These are phyloP conservation scores for Prunus yedoensis DNA, from an alignment of 331 rosid species.

Conservation along the genomic window DNA sequence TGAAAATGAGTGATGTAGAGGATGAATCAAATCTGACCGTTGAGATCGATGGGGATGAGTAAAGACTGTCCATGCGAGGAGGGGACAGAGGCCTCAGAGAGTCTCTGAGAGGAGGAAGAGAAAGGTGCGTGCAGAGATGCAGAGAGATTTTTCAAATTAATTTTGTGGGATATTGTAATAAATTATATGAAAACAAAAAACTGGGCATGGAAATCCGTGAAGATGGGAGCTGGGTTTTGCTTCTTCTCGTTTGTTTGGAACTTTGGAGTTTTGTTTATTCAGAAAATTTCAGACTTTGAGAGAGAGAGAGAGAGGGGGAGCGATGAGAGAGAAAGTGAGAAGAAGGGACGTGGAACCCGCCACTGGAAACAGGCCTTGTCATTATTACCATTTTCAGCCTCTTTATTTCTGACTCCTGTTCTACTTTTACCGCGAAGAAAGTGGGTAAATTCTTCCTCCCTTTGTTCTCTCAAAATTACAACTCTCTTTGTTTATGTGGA, in stretches of 20 bases:
- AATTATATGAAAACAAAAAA: conserved; percentile 13
- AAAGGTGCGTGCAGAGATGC: background rate
- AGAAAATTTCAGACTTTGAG: conserved; percentile 17
- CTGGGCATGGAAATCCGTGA: conserved; percentile 51
- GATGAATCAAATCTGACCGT: conserved; percentile 53
- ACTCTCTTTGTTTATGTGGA: background rate
- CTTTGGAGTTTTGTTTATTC: conserved; percentile 9
- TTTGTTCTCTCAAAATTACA: background rate
- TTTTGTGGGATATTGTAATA: background rate
- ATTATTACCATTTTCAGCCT: conserved; percentile 25
- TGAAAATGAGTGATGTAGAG: conserved; percentile 35
- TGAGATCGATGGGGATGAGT: conserved; percentile 38
- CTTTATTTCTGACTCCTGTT: background rate
- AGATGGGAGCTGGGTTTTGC: conserved; percentile 14
- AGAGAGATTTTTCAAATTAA: background rate
- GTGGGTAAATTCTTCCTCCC: background rate
- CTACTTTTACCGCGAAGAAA: background rate
- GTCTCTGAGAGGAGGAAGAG: background rate
- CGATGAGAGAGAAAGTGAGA: conserved; percentile 1
- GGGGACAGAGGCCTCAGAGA: conserved; percentile 28
- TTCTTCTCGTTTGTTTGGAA: background rate
- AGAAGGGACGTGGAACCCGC: conserved; percentile 52
- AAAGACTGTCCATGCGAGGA: conserved; percentile 44
- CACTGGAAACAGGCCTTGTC: conserved; percentile 40
- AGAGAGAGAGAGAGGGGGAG: background rate